Conservation (phyloP, 75 land plant species). For the Picea sitchensis region DNA sequence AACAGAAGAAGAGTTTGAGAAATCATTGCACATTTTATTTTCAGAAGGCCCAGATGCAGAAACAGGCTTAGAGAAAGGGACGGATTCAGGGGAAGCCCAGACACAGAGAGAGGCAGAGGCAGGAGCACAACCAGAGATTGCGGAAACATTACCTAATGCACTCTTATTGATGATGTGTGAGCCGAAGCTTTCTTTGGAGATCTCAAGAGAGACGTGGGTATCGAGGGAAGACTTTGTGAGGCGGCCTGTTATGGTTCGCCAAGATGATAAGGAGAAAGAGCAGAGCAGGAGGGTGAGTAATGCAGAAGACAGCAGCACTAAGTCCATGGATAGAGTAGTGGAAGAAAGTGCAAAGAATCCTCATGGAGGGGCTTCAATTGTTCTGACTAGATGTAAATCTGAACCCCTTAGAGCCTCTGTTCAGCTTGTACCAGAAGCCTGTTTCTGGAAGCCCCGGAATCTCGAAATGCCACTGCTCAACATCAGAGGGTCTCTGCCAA, state of each 20-base stretch:
- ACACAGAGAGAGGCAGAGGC: background rate
- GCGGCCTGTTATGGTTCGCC: constrained; percentile 24
- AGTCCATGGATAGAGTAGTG: background rate
- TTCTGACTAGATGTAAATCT: constrained; percentile 38
- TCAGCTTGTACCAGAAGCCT: constrained; percentile 32
- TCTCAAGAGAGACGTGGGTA: constrained; percentile 74
- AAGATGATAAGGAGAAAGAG: background rate
- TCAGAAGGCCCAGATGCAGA: background rate
- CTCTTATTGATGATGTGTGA: constrained; percentile 62
- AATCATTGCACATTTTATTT: background rate
- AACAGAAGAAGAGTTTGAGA: constrained; percentile 12
- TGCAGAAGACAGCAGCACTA: background rate
- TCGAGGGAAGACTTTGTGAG: constrained; percentile 47
- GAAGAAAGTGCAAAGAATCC: constrained; percentile 5
- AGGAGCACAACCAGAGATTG: background rate
- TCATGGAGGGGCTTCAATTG: constrained; percentile 14
- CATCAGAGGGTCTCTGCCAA: background rate
- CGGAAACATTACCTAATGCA: constrained; percentile 21
- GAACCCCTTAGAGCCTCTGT: constrained; percentile 44
- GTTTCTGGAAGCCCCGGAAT: constrained; percentile 39
- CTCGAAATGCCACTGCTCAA: constrained; percentile 11
- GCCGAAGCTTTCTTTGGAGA: constrained; percentile 80
- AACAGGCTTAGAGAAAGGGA: background rate
- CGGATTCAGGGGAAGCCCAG: background rate
- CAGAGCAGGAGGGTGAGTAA: constrained; percentile 4